Percentiles rank a stretch among this genome's conserved stretches.
These are phyloP conservation scores for Candida tammaniensis DNA, from an alignment of 805 yeast genomes.

Conservation along the genomic window DNA sequence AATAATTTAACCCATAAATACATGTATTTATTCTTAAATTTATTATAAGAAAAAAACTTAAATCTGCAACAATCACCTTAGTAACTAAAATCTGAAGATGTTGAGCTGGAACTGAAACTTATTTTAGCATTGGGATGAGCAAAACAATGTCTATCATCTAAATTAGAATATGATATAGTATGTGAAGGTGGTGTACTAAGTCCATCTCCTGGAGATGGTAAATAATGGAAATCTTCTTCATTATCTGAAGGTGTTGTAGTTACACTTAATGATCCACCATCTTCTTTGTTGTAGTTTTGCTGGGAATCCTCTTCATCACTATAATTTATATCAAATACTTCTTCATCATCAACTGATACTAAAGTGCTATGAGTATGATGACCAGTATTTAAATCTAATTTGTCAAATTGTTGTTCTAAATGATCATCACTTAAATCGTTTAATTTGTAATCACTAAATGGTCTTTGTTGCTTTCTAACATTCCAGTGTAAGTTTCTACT, in stretches of 20 bases:
- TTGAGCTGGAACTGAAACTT: conserved; percentile 14
- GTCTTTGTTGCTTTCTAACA: conserved; percentile 82
- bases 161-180: conserved; percentile 15
- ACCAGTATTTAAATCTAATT: conserved; percentile 1
- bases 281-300: not conserved
- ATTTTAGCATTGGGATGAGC: conserved; percentile 45
- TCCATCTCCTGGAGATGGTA: conserved; percentile 30
- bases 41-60: too few relatives aligned
- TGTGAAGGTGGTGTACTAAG: conserved; percentile 28
- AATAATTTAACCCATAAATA: too few relatives aligned
- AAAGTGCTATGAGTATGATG: conserved; percentile 5
- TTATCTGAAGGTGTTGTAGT: conserved; percentile 15
- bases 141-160: conserved; percentile 38
- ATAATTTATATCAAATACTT: conserved; percentile 36
- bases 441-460: conserved; percentile 41
- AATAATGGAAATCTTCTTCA: conserved; percentile 24
- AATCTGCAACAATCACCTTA: too few relatives aligned
- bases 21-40: too few relatives aligned
- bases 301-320: conserved; percentile 21
- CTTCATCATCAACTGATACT: conserved; percentile 22
- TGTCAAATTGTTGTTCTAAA: conserved; percentile 10
- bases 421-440: conserved; percentile 14
- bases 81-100: conserved; percentile 2
- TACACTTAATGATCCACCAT: conserved; percentile 2
- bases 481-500: conserved; percentile 92